Conservation (phyloP, 495 filamentous ascomycete species). For the Penicillium arizonense region DNA sequence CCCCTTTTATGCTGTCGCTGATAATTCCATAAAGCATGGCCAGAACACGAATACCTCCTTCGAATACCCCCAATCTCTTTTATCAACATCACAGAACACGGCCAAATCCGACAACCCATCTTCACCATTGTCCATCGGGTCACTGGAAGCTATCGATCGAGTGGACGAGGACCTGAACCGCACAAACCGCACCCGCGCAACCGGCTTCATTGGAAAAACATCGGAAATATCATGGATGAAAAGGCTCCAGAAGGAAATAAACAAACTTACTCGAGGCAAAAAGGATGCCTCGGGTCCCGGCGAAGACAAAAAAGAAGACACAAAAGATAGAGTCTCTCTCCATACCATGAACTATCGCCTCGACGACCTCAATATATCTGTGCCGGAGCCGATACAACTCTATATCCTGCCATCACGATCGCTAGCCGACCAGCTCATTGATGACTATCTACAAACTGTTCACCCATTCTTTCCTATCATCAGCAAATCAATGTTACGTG, state of each 20-base stretch:
- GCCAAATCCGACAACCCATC: conserved; percentile 13
- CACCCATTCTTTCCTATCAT: conserved; percentile 64
- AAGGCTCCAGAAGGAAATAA: conserved; percentile 37
- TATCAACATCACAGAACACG: conserved; percentile 35
- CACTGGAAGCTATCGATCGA: conserved; percentile 57
- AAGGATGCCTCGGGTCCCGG: conserved; percentile 30
- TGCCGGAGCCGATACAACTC: conserved; percentile 46
- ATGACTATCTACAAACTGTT: conserved; percentile 57
- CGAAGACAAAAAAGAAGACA: conserved; percentile 22
- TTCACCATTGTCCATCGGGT: conserved; percentile 55
- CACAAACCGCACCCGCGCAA: conserved; percentile 46
- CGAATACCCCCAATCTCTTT: conserved; percentile 31
- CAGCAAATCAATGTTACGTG: conserved; percentile 42
- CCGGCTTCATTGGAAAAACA: conserved; percentile 64
- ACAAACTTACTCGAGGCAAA: conserved; percentile 30
- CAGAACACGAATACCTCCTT: conserved; percentile 23
- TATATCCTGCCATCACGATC: conserved; percentile 53
- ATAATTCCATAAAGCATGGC: conserved; percentile 12
- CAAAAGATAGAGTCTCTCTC: conserved; percentile 24
- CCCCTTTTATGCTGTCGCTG: not conserved
- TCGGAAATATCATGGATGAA: conserved; percentile 66
- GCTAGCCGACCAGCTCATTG: conserved; percentile 53
- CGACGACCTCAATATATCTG: conserved; percentile 54
- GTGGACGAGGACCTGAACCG: conserved; percentile 62
- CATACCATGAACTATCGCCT: conserved; percentile 56